A percentile compares a stretch with the other conserved stretches of the same genome.
phyloP scores from a whole-genome alignment of 2,329 filamentous ascomycete genomes.

The Pseudogymnoascus sp. region DNA sequence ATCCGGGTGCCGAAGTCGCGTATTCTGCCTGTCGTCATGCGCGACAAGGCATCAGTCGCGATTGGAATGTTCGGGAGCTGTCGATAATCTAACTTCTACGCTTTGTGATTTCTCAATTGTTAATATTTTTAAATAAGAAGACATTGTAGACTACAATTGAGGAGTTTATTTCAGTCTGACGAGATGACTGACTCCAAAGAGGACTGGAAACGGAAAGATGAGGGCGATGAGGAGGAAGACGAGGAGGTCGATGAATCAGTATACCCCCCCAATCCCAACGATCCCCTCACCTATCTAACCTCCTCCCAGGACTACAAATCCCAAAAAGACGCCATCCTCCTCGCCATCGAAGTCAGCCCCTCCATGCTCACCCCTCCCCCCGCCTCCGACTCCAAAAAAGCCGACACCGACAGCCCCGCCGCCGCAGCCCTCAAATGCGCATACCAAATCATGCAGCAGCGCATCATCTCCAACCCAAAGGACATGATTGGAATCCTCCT shows the following conservation, averaged over 20 bases:
- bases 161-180: background rate
- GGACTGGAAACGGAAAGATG: conserved; percentile 19
- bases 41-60: conserved; percentile 5
- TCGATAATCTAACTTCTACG: background rate
- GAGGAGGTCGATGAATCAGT: conserved; percentile 60
- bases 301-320: conserved; percentile 67
- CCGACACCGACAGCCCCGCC: conserved; percentile 67
- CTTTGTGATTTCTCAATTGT: background rate
- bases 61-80: conserved; percentile 1
- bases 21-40: conserved; percentile 4
- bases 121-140: background rate
- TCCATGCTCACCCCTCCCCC: conserved; percentile 72
- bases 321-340: conserved; percentile 95
- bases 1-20: background rate
- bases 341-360: conserved; percentile 84
- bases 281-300: conserved; percentile 12
- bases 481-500: conserved; percentile 96
- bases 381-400: conserved; percentile 60
- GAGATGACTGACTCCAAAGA: conserved; percentile 19
- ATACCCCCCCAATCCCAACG: conserved; percentile 12
- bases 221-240: conserved; percentile 59
- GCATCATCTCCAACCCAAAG: conserved; percentile 91
- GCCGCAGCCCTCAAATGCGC: conserved; percentile 87
- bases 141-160: background rate
- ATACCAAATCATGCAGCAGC: conserved; percentile 92